A percentile compares a stretch with the other conserved stretches of the same genome.
These are phyloP conservation scores for Tillandsia leiboldiana DNA, from an alignment of 176 grass and related monocot species.

Conservation along the genomic window DNA sequence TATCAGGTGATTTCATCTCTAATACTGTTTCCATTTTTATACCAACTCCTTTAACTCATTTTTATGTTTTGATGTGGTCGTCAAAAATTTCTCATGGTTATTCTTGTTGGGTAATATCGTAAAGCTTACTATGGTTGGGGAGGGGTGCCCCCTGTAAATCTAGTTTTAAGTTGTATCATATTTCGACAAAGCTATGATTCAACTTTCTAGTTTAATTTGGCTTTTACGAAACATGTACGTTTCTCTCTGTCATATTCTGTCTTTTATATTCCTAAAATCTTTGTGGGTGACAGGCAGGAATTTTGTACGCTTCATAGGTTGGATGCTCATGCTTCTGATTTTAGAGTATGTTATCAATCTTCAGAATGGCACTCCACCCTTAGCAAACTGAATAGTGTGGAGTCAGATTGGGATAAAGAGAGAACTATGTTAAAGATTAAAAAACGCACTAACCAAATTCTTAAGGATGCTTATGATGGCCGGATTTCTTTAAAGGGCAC, in stretches of 20 bases:
- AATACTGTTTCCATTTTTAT: background rate
- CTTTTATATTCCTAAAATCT: conserved; percentile 15
- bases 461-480: conserved; percentile 9
- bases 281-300: conserved; percentile 29
- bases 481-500: conserved; percentile 7
- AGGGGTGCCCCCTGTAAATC: background rate
- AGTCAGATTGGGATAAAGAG: conserved; percentile 26
- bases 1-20: too few relatives aligned
- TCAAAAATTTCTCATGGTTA: background rate
- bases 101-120: background rate
- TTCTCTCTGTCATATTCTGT: background rate
- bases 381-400: conserved; percentile 7
- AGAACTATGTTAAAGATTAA: conserved; percentile 27
- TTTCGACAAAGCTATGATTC: background rate
- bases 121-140: background rate
- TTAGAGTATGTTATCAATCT: conserved; percentile 11
- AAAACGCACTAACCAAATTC: conserved; percentile 17
- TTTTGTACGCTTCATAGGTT: conserved; percentile 2
- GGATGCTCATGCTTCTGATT: conserved; percentile 18
- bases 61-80: background rate
- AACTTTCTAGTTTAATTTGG: background rate
- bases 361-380: conserved; percentile 17
- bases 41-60: background rate
- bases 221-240: background rate
- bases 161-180: background rate